Conservation (phyloP, 164 flowering plant genomes). For the Euptelea pleiosperma region DNA sequence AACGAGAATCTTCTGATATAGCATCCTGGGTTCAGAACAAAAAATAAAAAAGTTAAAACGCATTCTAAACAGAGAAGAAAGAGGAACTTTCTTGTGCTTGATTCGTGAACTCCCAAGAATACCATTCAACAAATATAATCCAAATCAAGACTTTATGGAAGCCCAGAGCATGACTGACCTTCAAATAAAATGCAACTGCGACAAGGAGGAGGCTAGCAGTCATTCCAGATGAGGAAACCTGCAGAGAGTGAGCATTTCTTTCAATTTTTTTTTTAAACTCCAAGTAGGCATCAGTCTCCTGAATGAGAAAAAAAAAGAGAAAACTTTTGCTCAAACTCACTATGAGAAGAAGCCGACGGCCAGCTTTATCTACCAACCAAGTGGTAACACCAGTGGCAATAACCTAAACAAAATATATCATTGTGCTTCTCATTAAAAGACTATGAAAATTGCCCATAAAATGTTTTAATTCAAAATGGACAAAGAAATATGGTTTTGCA, state of each 20-base stretch:
- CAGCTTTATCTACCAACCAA: conserved; percentile 84
- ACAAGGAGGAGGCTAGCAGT: conserved; percentile 73
- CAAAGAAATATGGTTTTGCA: conserved; percentile 3
- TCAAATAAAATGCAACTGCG: conserved; percentile 63
- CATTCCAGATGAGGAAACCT: conserved; percentile 84
- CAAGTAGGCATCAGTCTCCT: conserved; percentile 1
- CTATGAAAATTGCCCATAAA: background rate
- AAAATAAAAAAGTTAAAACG: conserved; percentile 8
- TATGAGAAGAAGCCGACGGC: conserved; percentile 85
- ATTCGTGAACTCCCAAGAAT: conserved; percentile 1
- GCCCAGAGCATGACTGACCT: conserved; percentile 38
- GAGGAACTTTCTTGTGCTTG: background rate
- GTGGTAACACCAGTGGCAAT: conserved; percentile 76
- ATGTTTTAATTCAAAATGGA: background rate
- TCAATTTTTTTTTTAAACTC: background rate
- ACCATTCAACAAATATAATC: background rate
- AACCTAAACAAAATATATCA: conserved; percentile 44
- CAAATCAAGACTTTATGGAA: background rate
- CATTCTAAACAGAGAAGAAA: background rate
- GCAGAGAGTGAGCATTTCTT: conserved; percentile 15
- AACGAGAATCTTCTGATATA: conserved; percentile 39
- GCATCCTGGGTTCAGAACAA: conserved; percentile 39
- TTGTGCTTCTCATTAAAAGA: conserved; percentile 4
- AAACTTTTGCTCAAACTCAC: conserved; percentile 42
- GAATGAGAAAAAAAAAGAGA: background rate